phyloP scores from a whole-genome alignment of 2,329 filamentous ascomycete species.

The Clonostachys sp. region DNA sequence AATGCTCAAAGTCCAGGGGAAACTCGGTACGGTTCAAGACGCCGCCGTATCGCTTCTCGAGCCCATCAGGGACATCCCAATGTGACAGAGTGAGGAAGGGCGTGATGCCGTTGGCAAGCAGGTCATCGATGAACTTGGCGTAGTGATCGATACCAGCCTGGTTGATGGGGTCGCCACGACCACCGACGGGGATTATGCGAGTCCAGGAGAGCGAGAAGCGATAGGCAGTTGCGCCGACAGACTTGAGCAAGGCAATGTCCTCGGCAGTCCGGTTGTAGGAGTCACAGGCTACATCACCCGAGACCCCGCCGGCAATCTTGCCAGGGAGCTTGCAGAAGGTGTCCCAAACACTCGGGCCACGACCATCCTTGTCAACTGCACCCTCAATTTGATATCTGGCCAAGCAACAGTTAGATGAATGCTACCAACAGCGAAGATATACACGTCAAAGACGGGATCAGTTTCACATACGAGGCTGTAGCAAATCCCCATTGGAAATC shows the following conservation, averaged over 20 bases:
- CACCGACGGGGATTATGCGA: conserved; percentile 80
- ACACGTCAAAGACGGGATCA: background rate
- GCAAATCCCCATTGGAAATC: conserved; percentile 80
- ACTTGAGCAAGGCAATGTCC: conserved; percentile 74
- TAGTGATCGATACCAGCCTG: conserved; percentile 75
- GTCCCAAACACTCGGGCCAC: conserved; percentile 84
- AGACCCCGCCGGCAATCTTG: conserved; percentile 76
- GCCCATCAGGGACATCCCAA: conserved; percentile 78
- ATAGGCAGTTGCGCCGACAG: conserved; percentile 68
- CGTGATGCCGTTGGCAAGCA: conserved; percentile 70
- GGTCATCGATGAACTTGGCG: conserved; percentile 71
- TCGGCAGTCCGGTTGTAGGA: conserved; percentile 76
- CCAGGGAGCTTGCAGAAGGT: conserved; percentile 77
- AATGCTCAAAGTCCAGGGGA: conserved; percentile 74
- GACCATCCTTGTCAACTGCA: conserved; percentile 67
- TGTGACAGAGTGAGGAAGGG: conserved; percentile 83
- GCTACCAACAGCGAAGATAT: background rate
- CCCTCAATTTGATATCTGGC: conserved; percentile 85
- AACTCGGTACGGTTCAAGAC: conserved; percentile 79
- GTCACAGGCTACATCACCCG: conserved; percentile 77
- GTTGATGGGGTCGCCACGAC: conserved; percentile 78
- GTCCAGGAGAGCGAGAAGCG: conserved; percentile 85
- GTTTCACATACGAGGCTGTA: conserved; percentile 59
- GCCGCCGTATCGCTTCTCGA: conserved; percentile 79
- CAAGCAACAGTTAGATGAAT: background rate